phyloP scores from a whole-genome alignment of 306 rosid species.

The Gleditsia sinensis region DNA sequence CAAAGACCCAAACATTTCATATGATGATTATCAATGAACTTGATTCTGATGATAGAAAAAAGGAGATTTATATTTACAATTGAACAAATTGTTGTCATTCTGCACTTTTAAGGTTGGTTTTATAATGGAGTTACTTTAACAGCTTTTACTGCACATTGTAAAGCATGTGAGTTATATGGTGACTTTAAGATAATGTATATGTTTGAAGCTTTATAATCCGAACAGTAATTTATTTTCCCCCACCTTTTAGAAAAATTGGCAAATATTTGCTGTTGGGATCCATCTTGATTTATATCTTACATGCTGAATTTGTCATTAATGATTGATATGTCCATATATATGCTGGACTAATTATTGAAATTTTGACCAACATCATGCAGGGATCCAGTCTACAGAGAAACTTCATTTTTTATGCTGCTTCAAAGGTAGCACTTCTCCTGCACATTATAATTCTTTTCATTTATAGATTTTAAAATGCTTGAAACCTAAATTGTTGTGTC shows the following conservation, averaged over 20 bases:
- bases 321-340: not conserved
- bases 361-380: slow-evolving; percentile 43
- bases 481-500: slow-evolving; percentile 15
- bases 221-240: not conserved
- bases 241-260: not conserved
- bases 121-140: not conserved
- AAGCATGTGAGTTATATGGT: not conserved
- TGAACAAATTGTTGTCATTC: slow-evolving; percentile 2
- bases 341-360: not conserved
- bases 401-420: slow-evolving; percentile 62
- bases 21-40: slow-evolving; percentile 22
- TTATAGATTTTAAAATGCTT: slow-evolving; percentile 24
- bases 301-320: slow-evolving; percentile 17
- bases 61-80: not conserved
- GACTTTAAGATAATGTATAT: slow-evolving; percentile 1
- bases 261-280: not conserved
- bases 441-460: not conserved
- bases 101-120: slow-evolving; percentile 16
- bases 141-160: not conserved
- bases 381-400: slow-evolving; percentile 62
- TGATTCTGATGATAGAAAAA: slow-evolving; percentile 31
- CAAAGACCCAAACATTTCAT: slow-evolving; percentile 8
- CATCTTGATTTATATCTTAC: slow-evolving; percentile 10
- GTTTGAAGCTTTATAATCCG: not conserved
- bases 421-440: slow-evolving; percentile 51